Percentiles rank a stretch among this genome's conserved stretches.
Evolutionary conservation across 768 basidiomycete species (phyloP).

Genomic region (Lactarius trivialis): DNA sequence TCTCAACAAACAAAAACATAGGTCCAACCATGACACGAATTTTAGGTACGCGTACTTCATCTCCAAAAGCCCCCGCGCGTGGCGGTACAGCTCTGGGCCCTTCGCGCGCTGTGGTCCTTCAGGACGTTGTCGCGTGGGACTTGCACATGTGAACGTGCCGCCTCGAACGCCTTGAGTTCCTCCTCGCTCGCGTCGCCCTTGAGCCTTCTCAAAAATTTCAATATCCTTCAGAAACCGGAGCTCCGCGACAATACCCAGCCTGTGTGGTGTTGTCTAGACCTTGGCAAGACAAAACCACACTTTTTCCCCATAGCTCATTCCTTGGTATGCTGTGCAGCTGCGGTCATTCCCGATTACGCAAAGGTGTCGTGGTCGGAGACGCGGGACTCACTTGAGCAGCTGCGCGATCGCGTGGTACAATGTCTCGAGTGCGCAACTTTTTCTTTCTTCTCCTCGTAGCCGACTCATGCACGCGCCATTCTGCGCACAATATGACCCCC

Average conservation of each 20-base stretch:
- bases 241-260: too few species aligned
- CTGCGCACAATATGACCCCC: too few species aligned
- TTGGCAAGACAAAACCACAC: too few species aligned
- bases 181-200: constrained; percentile 89
- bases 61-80: constrained; percentile 92
- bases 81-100: constrained; percentile 64
- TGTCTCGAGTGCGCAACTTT: constrained; percentile 61
- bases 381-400: constrained; percentile 43
- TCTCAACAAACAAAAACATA: too few species aligned
- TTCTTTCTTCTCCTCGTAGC: not conserved
- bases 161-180: constrained; percentile 78
- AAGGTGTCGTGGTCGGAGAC: constrained; percentile 67
- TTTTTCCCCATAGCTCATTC: too few species aligned
- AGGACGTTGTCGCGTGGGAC: constrained; percentile 85
- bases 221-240: constrained; percentile 94
- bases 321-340: too few species aligned
- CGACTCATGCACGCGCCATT: not conserved
- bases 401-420: constrained; percentile 53
- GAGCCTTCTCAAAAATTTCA: too few species aligned
- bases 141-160: constrained; percentile 86
- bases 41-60: too few species aligned
- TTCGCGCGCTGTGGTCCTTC: constrained; percentile 67
- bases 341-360: constrained; percentile 82
- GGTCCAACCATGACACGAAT: too few species aligned
- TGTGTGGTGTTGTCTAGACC: too few species aligned